Percentiles rank a stretch among this genome's conserved stretches.
phyloP scores from a whole-genome alignment of 1,139 yeast genomes.

The Suhomyces maxii region DNA sequence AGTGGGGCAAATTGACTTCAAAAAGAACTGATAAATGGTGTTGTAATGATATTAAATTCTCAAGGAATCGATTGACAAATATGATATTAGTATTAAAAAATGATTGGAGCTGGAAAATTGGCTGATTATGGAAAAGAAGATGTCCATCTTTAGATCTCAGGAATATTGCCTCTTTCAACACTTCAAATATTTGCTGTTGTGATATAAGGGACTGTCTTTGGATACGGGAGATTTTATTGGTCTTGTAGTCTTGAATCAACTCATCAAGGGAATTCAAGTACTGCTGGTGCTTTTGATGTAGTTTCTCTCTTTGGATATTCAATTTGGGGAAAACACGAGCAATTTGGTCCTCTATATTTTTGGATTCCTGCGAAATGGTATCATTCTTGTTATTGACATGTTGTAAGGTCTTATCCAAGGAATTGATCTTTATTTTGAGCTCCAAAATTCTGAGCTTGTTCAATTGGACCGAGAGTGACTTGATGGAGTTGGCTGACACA shows the following conservation, averaged over 20 bases:
- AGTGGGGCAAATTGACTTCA: conserved; percentile 33
- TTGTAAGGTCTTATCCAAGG: conserved; percentile 22
- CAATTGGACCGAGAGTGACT: conserved; percentile 43
- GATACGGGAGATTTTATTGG: conserved; percentile 26
- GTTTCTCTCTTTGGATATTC: not conserved
- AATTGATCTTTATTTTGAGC: conserved; percentile 24
- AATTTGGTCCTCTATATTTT: conserved; percentile 9
- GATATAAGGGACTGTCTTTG: conserved; percentile 29
- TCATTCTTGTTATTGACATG: conserved; percentile 19
- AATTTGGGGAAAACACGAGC: not conserved
- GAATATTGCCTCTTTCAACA: conserved; percentile 29
- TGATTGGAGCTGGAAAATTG: conserved; percentile 29
- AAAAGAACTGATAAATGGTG: conserved; percentile 28
- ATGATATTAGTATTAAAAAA: conserved; percentile 33
- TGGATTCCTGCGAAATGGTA: conserved; percentile 14
- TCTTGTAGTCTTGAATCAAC: conserved; percentile 12
- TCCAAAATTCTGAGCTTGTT: conserved; percentile 38
- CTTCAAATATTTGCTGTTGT: conserved; percentile 26
- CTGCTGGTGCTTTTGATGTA: not conserved
- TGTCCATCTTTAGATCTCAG: conserved; percentile 11
- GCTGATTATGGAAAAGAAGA: conserved; percentile 27
- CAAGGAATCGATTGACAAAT: conserved; percentile 41
- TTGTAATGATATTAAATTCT: conserved; percentile 40
- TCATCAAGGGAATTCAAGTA: conserved; percentile 9
- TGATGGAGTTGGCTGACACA: conserved; percentile 30